Base-by-base conservation (phyloP, 2,329 filamentous ascomycete genomes). In the Hawksworthiomyces lignivorus region DNA sequence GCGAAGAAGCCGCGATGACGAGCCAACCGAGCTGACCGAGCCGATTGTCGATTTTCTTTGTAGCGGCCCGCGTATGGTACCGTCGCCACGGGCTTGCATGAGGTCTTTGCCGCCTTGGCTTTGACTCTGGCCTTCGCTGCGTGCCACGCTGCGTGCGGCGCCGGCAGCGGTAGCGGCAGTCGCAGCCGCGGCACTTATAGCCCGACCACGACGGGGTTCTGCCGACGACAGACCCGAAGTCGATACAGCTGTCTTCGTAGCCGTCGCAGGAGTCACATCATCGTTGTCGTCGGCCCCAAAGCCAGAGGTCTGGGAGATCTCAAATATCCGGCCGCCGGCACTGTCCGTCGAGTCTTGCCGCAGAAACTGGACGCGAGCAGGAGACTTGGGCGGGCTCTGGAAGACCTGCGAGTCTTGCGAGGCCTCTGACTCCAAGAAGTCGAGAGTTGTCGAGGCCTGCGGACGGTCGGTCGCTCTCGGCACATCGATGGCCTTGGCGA, bases 331-430 rank as follows among this genome's bases (percentile, higher is more conserved):
- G 8, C 56, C 62, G 43, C 74, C 62, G 41, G 76, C 75, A 49
- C 75, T 79, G 35, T 78, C 76, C 7, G 71, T 68, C 0, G 77
- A 80, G 52, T 79, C 70, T 34, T 77, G 69, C 4, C 76, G 63
- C 2, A 56, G 28, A 14, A 61, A 56, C 1, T 54, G 44, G 21
- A 48, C 22, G 4, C 36, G 39, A 4, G 37, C 14, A 1, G 39
- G 41, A 5, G 30, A 38, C 11, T 26, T 17, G 6, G 24, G 33
- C 9, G 32, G 22, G 14, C 22, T 10, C 5, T 34, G 18, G 8
- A 10, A 34, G 4, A 11, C 6, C 5, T 34, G 18, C n/a, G 17
- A 34, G 4, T 15, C 6, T 21, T 14, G 7, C 9, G 32, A 34
- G 5, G 18, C 7, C 5, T 15, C 28, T 7, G 24, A 8, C 24